Conservation (phyloP, 805 yeast species). For the Pichia membranifaciens region DNA sequence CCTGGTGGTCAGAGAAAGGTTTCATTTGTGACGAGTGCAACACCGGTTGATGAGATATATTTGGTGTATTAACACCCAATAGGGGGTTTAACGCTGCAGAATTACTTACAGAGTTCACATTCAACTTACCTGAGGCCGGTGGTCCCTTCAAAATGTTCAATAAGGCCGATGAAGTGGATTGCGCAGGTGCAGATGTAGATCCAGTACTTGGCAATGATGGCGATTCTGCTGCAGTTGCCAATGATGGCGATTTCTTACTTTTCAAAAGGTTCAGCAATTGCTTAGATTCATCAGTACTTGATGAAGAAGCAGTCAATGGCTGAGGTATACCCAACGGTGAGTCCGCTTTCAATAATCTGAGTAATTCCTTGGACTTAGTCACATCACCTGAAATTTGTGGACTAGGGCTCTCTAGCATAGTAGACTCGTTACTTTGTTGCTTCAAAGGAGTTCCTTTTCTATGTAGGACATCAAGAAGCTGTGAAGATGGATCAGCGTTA, state of each 20-base stretch:
- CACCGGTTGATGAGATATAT: not conserved
- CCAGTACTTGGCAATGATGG: not conserved
- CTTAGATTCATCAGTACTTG: not conserved
- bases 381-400: not conserved
- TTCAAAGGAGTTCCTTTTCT: not conserved
- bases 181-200: not conserved
- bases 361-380: not conserved
- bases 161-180: slow-evolving; percentile 2
- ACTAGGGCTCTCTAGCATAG: not conserved
- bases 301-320: too few species aligned
- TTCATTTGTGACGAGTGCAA: not conserved
- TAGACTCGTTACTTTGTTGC: not conserved
- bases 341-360: not conserved
- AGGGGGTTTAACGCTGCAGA: not conserved
- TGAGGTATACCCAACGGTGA: too few species aligned
- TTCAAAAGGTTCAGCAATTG: slow-evolving; percentile 9
- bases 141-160: slow-evolving; percentile 13
- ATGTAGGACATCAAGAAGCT: slow-evolving; percentile 11
- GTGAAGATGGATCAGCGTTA: slow-evolving; percentile 10
- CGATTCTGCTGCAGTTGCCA: not conserved
- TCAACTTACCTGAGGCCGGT: not conserved
- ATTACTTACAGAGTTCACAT: not conserved
- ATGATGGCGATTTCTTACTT: not conserved
- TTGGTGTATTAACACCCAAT: not conserved
- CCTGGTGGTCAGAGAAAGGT: not conserved